A percentile compares a stretch with the other conserved stretches of the same genome.
These are phyloP conservation scores for Lanmaoa rubissima DNA, from an alignment of 768 basidiomycete genomes.

Conservation along the genomic window DNA sequence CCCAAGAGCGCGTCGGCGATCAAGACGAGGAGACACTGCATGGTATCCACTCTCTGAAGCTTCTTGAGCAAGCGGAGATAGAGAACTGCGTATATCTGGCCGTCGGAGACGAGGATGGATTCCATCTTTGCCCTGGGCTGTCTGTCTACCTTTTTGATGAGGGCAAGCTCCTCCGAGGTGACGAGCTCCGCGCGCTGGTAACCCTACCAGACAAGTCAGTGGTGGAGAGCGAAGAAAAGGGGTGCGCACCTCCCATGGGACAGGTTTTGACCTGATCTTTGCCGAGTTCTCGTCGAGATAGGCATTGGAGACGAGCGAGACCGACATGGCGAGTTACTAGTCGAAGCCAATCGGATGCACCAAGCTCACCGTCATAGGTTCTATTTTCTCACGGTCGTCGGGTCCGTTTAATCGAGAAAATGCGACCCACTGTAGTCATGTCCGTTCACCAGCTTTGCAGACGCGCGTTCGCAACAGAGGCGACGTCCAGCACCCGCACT, in stretches of 20 bases:
- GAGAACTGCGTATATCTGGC: slow-evolving; percentile 76
- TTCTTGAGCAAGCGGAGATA: slow-evolving; percentile 90
- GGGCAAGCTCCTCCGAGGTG: slow-evolving; percentile 79
- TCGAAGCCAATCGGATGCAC: background rate
- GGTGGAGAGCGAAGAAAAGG: background rate
- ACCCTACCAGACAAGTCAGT: slow-evolving; percentile 51
- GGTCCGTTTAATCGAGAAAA: background rate
- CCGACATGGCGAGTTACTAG: slow-evolving; percentile 49
- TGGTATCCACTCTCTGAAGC: slow-evolving; percentile 79
- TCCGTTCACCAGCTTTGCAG: slow-evolving; percentile 5
- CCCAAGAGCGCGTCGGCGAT: slow-evolving; percentile 88
- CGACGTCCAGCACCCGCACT: background rate
- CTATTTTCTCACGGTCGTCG: slow-evolving; percentile 36
- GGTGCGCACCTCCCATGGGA: slow-evolving; percentile 88
- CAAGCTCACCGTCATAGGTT: background rate
- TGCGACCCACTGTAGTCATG: slow-evolving; percentile 12
- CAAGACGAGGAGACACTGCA: slow-evolving; percentile 82
- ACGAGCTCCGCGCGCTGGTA: slow-evolving; percentile 94
- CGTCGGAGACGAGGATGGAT: slow-evolving; percentile 78
- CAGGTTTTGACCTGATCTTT: slow-evolving; percentile 86
- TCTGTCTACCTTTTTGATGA: slow-evolving; percentile 89
- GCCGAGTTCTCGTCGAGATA: slow-evolving; percentile 86
- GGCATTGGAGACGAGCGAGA: slow-evolving; percentile 73
- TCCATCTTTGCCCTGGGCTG: slow-evolving; percentile 73
- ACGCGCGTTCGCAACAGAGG: slow-evolving; percentile 48